These are phyloP conservation scores for Fusarium metavorans DNA, from an alignment of 2,329 filamentous ascomycete genomes.

Conservation along the genomic window DNA sequence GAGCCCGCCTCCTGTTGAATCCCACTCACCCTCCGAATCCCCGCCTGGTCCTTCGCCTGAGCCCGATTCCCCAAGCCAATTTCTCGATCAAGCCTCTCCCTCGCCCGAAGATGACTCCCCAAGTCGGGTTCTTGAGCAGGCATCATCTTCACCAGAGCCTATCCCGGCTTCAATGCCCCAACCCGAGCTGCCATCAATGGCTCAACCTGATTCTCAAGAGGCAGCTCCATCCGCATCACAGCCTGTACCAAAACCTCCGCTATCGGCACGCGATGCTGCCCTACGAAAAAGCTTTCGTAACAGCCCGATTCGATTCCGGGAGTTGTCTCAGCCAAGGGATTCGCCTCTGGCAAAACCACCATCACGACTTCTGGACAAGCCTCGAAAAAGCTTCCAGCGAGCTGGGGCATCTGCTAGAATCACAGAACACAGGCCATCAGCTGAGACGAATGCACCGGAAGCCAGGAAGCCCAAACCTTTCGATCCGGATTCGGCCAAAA, in stretches of 20 bases:
- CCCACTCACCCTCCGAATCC: not conserved
- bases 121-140: conserved; percentile 1
- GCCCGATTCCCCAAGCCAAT: conserved; percentile 5
- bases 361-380: conserved; percentile 41
- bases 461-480: conserved; percentile 22
- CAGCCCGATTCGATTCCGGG: conserved; percentile 64
- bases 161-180: conserved; percentile 31
- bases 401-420: not conserved
- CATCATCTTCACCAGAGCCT: conserved; percentile 14
- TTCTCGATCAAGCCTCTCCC: not conserved
- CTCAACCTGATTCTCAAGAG: conserved; percentile 5
- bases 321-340: conserved; percentile 51
- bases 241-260: conserved; percentile 24
- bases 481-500: conserved; percentile 62
- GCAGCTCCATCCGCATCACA: conserved; percentile 19
- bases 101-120: conserved; percentile 13
- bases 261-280: conserved; percentile 65
- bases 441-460: not conserved
- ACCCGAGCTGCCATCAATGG: conserved; percentile 22
- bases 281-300: conserved; percentile 71
- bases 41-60: not conserved
- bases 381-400: conserved; percentile 17
- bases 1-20: conserved; percentile 12
- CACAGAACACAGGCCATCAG: not conserved
- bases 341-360: conserved; percentile 64